Percentiles rank a stretch among this genome's conserved stretches.
Evolutionary conservation across 2,329 filamentous ascomycete genomes (phyloP).

Genomic region (Arthrinium phaeospermum): DNA sequence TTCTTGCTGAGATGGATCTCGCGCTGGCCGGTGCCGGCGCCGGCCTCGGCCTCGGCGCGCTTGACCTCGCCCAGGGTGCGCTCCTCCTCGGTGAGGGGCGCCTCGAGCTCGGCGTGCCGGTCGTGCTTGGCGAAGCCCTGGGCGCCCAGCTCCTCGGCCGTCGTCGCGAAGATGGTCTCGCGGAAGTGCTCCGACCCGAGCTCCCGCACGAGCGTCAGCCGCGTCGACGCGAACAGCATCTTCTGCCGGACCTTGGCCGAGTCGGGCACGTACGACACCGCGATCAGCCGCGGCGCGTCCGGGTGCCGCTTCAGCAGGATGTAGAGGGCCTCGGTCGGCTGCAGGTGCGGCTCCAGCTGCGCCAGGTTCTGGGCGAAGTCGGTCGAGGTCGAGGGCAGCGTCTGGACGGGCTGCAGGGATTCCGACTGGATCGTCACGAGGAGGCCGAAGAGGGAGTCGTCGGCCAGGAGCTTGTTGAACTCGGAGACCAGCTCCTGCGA

Average conservation of each 20-base stretch:
- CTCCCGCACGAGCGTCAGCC: constrained; percentile 76
- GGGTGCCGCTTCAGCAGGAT: constrained; percentile 74
- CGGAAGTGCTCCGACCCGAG: constrained; percentile 80
- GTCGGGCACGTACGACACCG: constrained; percentile 81
- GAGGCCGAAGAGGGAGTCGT: constrained; percentile 68
- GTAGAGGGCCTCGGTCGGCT: constrained; percentile 72
- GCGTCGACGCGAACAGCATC: constrained; percentile 83
- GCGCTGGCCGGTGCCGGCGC: constrained; percentile 67
- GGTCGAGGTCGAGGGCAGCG: constrained; percentile 57
- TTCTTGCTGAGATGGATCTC: constrained; percentile 65
- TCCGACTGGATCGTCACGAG: constrained; percentile 74
- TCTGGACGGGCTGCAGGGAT: constrained; percentile 65
- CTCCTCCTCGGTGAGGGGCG: constrained; percentile 82
- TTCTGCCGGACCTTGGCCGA: constrained; percentile 80
- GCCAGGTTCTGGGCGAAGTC: constrained; percentile 70
- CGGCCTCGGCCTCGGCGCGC: constrained; percentile 75
- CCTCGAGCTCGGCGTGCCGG: constrained; percentile 65
- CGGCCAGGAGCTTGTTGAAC: constrained; percentile 72
- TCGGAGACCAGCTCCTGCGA: constrained; percentile 77
- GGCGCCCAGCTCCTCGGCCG: constrained; percentile 69
- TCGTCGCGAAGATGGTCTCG: constrained; percentile 76
- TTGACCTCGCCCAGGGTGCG: constrained; percentile 73
- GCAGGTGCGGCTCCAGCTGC: constrained; percentile 66
- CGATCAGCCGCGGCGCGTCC: constrained; percentile 63
- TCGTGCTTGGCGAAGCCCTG: constrained; percentile 77